Evolutionary conservation across 179 eudicot species (phyloP).

Genomic region (Pouteria campechiana): DNA sequence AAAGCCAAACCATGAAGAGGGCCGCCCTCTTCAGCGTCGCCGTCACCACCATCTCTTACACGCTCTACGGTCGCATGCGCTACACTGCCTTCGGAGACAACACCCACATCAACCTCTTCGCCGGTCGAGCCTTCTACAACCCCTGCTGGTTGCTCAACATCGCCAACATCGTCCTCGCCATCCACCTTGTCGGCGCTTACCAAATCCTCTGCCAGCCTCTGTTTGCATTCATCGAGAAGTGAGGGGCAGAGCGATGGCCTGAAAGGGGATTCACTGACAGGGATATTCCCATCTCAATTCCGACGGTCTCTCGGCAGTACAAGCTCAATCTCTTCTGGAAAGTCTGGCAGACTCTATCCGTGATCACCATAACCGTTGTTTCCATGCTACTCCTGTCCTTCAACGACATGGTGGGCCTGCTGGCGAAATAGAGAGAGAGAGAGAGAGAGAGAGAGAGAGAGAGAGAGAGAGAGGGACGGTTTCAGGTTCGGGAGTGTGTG

Average conservation of each 20-base stretch:
- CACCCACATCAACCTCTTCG: slow-evolving; percentile 16
- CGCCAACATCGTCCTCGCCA: slow-evolving; percentile 11
- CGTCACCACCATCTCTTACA: slow-evolving; percentile 17
- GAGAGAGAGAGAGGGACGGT: too few relatives aligned
- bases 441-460: too few relatives aligned
- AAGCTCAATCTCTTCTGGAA: slow-evolving; percentile 10
- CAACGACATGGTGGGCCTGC: slow-evolving; percentile 14
- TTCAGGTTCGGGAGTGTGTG: too few relatives aligned
- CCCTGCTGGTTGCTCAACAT: slow-evolving; percentile 19
- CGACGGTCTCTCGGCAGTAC: not conserved
- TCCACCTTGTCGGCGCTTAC: slow-evolving; percentile 20
- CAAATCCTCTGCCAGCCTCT: slow-evolving; percentile 17
- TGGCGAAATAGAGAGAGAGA: too few relatives aligned
- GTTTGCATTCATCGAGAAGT: slow-evolving; percentile 14
- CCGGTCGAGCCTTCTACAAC: slow-evolving; percentile 18
- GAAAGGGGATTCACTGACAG: slow-evolving; percentile 5
- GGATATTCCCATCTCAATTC: slow-evolving; percentile 3
- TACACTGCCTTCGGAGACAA: slow-evolving; percentile 18
- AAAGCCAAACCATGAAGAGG: slow-evolving; percentile 19
- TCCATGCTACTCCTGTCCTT: slow-evolving; percentile 17
- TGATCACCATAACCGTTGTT: slow-evolving; percentile 2
- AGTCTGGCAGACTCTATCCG: slow-evolving; percentile 13
- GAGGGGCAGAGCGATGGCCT: not conserved
- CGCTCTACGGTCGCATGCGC: slow-evolving; percentile 16
- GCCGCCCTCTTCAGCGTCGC: slow-evolving; percentile 8